Evolutionary conservation across 2,329 filamentous ascomycete species (phyloP).

Genomic region (Sporothrix euskadiensis): DNA sequence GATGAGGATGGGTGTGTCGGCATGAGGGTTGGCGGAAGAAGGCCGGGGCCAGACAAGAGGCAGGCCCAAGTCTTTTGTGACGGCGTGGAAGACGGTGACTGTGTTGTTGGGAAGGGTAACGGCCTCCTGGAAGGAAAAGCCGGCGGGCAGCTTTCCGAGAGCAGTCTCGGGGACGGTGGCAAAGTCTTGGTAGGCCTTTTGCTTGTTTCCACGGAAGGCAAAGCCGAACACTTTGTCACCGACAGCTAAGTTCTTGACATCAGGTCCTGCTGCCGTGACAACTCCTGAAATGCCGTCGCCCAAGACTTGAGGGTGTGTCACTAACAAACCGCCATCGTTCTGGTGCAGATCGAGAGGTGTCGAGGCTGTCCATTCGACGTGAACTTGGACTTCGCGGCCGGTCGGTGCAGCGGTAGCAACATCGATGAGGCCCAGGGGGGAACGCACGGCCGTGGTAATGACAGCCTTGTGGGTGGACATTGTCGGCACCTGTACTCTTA

Average conservation of each 20-base stretch:
- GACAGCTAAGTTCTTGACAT: background rate
- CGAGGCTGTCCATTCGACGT: constrained; percentile 59
- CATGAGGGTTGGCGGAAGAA: background rate
- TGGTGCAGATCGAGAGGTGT: constrained; percentile 63
- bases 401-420: constrained; percentile 40
- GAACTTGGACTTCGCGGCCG: constrained; percentile 54
- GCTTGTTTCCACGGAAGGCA: constrained; percentile 11
- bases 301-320: constrained; percentile 50
- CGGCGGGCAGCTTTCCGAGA: constrained; percentile 3
- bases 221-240: constrained; percentile 24
- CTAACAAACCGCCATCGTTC: constrained; percentile 59
- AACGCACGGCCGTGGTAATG: background rate
- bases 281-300: constrained; percentile 55
- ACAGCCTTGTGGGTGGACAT: constrained; percentile 11
- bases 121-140: background rate
- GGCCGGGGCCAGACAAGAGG: constrained; percentile 5
- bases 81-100: constrained; percentile 10
- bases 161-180: constrained; percentile 21
- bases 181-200: constrained; percentile 20
- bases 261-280: background rate
- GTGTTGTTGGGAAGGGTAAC: constrained; percentile 8
- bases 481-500: background rate
- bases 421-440: background rate
- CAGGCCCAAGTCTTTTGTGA: background rate
- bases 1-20: constrained; percentile 5